These are phyloP conservation scores for Capsella rubella DNA, from an alignment of 441 rosid genomes.

Conservation along the genomic window DNA sequence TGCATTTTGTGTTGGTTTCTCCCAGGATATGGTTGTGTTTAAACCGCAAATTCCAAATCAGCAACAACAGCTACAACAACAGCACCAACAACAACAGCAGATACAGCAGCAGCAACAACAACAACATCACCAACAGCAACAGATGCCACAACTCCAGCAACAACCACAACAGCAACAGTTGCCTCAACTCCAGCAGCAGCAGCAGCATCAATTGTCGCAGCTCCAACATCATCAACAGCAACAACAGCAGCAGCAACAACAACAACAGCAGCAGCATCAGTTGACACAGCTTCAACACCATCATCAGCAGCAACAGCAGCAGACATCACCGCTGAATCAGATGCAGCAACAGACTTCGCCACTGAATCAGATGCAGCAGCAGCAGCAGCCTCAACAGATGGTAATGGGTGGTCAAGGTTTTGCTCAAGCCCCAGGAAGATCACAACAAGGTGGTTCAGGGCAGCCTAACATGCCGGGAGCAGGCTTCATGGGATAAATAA, in stretches of 20 bases:
- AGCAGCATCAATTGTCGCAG: conserved; percentile 50
- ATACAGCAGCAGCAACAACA: conserved; percentile 48
- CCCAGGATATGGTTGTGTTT: conserved; percentile 93
- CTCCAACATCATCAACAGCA: conserved; percentile 52
- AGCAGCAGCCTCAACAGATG: conserved; percentile 71
- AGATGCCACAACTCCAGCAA: conserved; percentile 48
- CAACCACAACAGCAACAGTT: conserved; percentile 50
- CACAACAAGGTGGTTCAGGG: conserved; percentile 59
- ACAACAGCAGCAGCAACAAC: conserved; percentile 42
- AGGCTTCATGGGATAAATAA: conserved; percentile 64
- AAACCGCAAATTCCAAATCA: conserved; percentile 85
- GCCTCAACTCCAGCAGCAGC: conserved; percentile 49
- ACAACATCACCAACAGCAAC: conserved; percentile 48
- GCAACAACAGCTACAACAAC: conserved; percentile 55
- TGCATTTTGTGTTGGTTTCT: conserved; percentile 20
- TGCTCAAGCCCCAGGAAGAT: conserved; percentile 77
- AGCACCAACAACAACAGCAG: conserved; percentile 48
- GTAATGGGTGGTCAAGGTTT: conserved; percentile 76
- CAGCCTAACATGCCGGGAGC: conserved; percentile 74
- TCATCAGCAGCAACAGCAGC: conserved; percentile 48
- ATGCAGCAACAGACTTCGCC: conserved; percentile 48
- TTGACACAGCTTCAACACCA: conserved; percentile 49
- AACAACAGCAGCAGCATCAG: conserved; percentile 50
- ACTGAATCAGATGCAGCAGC: conserved; percentile 48
- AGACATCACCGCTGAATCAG: conserved; percentile 47